Base-by-base conservation (phyloP, 2,329 filamentous ascomycete species). In the Fusarium succisae region DNA sequence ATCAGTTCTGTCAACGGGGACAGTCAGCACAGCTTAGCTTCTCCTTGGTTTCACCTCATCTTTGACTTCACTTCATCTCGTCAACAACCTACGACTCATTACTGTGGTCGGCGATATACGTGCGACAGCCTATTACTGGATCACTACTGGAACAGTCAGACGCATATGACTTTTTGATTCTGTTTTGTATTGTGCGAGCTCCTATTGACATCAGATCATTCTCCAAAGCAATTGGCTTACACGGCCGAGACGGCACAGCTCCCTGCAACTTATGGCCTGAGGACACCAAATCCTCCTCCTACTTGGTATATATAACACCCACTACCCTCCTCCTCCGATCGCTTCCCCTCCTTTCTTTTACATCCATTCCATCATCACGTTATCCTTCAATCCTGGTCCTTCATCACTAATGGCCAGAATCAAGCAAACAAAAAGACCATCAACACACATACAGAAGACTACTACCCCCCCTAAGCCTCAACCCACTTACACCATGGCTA, bases 401-500 rank as follows among this genome's bases (percentile, higher is more conserved):
- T n/a, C 22, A 32, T 54, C 37, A 38, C 38, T 28, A 13, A 50
- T 56, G 24, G 24, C 30, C 17, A 45, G 13, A 26, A 17, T 12
- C 35, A 48, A 18, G 4, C 47, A 22, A 39, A 24, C 35, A 47
- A 6, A 24, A 58, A 39, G 38, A 15, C 15, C 2, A 18, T 45
- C 43, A 30, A 20, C 45, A 35, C 20, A 24, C 14, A 44, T 7
- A 28, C 26, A 54, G 7, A 47, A 32, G 39, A 22, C 54, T 47
- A 38, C 28, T 47, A 37, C 32, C 20, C 44, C 32, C 20, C 44
- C 18, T 24, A 48, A 41, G 22, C 54, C 39, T 39, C 35, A 30
- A 7, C 24, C 38, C 70, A 74, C 35, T 62, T 54, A 48, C 35
- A 68, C 14, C 65, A 80, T 80, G 79, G 55, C 77, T 4, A 62